Evolutionary conservation across 2,329 filamentous ascomycete genomes (phyloP).

Genomic region (Cylindrodendrum hubeiense): DNA sequence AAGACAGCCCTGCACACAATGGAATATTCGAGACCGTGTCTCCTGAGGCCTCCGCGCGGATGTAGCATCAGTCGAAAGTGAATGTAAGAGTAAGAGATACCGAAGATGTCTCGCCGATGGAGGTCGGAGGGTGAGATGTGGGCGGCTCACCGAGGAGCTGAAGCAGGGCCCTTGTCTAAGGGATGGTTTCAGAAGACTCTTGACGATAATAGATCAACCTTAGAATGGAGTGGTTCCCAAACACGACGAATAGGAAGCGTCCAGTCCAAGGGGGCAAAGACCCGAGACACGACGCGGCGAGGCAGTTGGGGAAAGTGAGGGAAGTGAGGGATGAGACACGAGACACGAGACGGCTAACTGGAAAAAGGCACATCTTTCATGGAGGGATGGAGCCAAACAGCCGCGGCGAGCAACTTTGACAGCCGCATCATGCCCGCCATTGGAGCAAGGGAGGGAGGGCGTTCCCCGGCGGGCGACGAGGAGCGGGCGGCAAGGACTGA

Average conservation of each 20-base stretch:
- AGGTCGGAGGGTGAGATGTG: slow-evolving; percentile 21
- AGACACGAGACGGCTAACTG: slow-evolving; percentile 30
- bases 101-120: slow-evolving; percentile 5
- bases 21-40: slow-evolving; percentile 34
- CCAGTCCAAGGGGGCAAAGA: slow-evolving; percentile 22
- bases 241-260: slow-evolving; percentile 32
- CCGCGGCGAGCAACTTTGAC: slow-evolving; percentile 27
- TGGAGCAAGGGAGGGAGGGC: slow-evolving; percentile 14
- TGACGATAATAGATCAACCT: slow-evolving; percentile 39
- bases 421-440: slow-evolving; percentile 16
- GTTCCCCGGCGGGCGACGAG: slow-evolving; percentile 20
- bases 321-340: not conserved
- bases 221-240: slow-evolving; percentile 33
- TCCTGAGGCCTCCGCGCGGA: slow-evolving; percentile 39
- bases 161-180: not conserved
- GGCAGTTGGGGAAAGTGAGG: slow-evolving; percentile 3
- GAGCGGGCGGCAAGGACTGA: slow-evolving; percentile 18
- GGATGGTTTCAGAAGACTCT: slow-evolving; percentile 18
- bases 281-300: slow-evolving; percentile 15
- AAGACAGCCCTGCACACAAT: slow-evolving; percentile 39
- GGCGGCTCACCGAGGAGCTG: slow-evolving; percentile 8
- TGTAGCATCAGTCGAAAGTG: slow-evolving; percentile 21
- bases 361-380: slow-evolving; percentile 39
- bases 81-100: slow-evolving; percentile 13
- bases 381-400: slow-evolving; percentile 27